Evolutionary conservation across 108 stramenopile genomes (phyloP), one percentile per base, ranked within the genome.

Genomic region (Nitzschia putrida): DNA sequence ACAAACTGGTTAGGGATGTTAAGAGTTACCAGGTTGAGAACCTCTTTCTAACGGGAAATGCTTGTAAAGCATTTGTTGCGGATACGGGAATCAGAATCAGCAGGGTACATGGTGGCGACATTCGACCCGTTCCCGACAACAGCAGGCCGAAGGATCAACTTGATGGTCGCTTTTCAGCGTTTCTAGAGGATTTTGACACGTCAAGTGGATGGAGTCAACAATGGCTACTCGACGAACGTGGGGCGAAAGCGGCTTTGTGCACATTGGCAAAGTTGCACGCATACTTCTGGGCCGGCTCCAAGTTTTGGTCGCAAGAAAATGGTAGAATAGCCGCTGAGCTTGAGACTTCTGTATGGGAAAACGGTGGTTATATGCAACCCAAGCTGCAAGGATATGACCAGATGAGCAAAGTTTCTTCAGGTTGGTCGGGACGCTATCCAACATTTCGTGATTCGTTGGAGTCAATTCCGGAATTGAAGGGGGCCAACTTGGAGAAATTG

Each of bases 231-330:
- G 49, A 63, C 22, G 80, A 80, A 49, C 58, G 58, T 3, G 71
- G 69, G 40, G 47, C 71, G 26, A 64, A 57, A 72, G 81, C 86
- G 4, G 53, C 81, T 13, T 61, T 90, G 16, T 37, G 56, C 43
- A 52, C 74, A 42, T 69, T 87, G 39, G 89, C 89, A 9, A 77
- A 77, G n/a, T 76, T 90, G 59, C 89, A 90, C 71, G 89, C 85
- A 7, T 87, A 74, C 53, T 90, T 87, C 57, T 90, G 86, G 86
- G 25, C 29, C 0, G 89, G 83, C 25, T 83, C 85, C 11, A 43
- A 61, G 12, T 87, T 87, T 60, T 87, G 86, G 86, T 67, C 72
- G 37, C 61, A 80, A 41, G 69, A 69, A 20, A 78, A 61, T 41
- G 81, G 79, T 20, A 64, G 50, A 38, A 37, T 69, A 9, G 86